Evolutionary conservation across 352 stramenopile species (phyloP).

Genomic region (Pythium sp.): DNA sequence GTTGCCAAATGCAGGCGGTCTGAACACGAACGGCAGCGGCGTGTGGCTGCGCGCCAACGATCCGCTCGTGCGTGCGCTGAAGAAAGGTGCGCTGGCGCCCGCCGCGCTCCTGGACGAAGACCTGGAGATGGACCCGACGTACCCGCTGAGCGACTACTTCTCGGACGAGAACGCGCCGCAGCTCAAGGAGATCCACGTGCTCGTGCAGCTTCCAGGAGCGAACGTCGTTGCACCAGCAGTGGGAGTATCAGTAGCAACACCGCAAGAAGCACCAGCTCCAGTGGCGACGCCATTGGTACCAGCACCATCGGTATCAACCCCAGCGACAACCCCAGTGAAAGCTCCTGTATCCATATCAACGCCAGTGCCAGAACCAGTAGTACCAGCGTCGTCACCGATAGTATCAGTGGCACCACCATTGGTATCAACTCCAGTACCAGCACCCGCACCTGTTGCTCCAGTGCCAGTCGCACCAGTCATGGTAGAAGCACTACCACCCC

Average conservation of each 20-base stretch:
- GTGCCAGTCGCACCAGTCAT: background rate
- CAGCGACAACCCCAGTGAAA: no score
- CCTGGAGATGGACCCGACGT: constrained; percentile 16
- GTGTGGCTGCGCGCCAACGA: constrained; percentile 11
- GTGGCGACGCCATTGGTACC: background rate
- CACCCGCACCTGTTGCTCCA: background rate
- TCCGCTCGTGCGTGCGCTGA: constrained; percentile 2
- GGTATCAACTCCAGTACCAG: background rate
- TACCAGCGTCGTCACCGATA: background rate
- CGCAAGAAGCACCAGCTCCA: background rate
- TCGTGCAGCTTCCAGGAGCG: background rate
- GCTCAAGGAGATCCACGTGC: background rate
- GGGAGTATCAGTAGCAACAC: background rate
- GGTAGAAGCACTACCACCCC: background rate
- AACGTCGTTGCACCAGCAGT: background rate
- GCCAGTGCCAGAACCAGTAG: no score
- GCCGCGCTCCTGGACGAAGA: constrained; percentile 4
- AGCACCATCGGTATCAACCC: background rate
- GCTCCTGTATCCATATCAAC: no score
- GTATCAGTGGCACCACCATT: background rate
- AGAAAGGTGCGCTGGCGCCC: constrained; percentile 4
- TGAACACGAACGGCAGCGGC: background rate
- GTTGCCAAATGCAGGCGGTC: background rate
- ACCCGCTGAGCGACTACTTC: constrained; percentile 18
- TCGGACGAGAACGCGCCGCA: constrained; percentile 6